Percentiles rank a stretch among this genome's conserved stretches.
Conservation (phyloP, 2,329 filamentous ascomycete species). For the Blastomyces parvus region DNA sequence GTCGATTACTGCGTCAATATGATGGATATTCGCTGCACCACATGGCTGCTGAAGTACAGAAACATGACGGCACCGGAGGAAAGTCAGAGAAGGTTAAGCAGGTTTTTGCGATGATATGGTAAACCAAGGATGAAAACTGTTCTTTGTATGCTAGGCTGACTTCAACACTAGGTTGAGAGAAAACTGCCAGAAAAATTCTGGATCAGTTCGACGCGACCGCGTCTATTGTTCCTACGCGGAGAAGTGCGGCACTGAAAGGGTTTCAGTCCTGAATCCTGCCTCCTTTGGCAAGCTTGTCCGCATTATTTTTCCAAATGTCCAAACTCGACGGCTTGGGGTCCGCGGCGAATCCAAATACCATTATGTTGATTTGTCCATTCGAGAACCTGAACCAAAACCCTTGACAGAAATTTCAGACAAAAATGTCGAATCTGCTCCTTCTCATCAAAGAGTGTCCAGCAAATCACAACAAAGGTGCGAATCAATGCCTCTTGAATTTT, state of each 20-base stretch:
- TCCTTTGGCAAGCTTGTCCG: conserved; percentile 96
- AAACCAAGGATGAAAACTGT: conserved; percentile 16
- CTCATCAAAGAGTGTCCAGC: conserved; percentile 14
- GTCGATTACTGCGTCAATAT: conserved; percentile 40
- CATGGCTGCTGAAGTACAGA: conserved; percentile 41
- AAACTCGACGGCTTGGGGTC: conserved; percentile 83
- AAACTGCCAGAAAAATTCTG: conserved; percentile 38
- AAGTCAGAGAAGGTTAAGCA: conserved; percentile 45
- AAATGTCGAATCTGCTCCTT: background rate
- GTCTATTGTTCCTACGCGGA: conserved; percentile 95
- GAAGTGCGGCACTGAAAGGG: conserved; percentile 82
- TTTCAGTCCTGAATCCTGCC: conserved; percentile 89
- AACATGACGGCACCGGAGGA: conserved; percentile 41
- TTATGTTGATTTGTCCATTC: conserved; percentile 52
- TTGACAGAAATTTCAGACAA: conserved; percentile 14
- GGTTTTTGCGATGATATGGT: conserved; percentile 46
- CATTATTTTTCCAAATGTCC: conserved; percentile 89
- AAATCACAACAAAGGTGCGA: conserved; percentile 18
- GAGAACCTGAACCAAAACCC: conserved; percentile 36
- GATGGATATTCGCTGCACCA: conserved; percentile 38
- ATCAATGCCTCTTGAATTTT: background rate
- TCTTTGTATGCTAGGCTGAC: conserved; percentile 9
- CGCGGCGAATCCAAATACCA: conserved; percentile 98
- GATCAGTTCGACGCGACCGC: conserved; percentile 78
- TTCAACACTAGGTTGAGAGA: conserved; percentile 34